Percentiles rank a stretch among this genome's conserved stretches.
Conservation (phyloP, 441 rosid species). For the Pelargonium australe region DNA sequence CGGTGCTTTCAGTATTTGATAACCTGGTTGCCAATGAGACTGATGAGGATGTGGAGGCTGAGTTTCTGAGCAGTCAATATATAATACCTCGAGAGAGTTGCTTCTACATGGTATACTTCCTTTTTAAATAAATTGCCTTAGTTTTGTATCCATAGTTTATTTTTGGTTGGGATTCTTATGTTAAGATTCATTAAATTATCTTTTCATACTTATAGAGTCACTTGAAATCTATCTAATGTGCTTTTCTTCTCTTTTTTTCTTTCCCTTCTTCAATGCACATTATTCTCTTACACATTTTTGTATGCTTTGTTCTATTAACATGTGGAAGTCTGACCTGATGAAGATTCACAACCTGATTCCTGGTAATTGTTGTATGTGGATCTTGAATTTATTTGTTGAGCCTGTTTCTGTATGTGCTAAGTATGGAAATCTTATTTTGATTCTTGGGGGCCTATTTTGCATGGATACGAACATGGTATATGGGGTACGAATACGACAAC, state of each 20-base stretch:
- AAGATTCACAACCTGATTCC: conserved; percentile 73
- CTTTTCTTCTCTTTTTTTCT: background rate
- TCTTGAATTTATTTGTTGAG: conserved; percentile 2
- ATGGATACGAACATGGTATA: too few species aligned
- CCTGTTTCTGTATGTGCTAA: background rate
- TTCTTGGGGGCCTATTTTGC: too few species aligned
- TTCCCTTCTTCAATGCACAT: background rate
- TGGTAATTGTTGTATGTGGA: conserved; percentile 44
- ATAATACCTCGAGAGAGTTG: conserved; percentile 53
- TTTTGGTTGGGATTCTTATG: too few species aligned
- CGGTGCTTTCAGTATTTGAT: conserved; percentile 45
- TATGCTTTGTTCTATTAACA: conserved; percentile 8
- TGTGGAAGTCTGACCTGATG: conserved; percentile 68
- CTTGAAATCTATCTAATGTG: background rate
- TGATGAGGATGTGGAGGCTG: conserved; percentile 56
- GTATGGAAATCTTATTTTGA: too few species aligned
- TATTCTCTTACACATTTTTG: conserved; percentile 24
- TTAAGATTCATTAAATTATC: background rate
- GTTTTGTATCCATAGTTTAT: too few species aligned
- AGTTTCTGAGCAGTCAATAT: conserved; percentile 41
- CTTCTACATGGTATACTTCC: conserved; percentile 67
- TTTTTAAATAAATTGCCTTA: background rate
- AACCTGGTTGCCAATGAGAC: conserved; percentile 50
- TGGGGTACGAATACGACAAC: too few species aligned
- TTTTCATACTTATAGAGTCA: background rate